Evolutionary conservation across 352 stramenopile genomes (phyloP), one percentile per base, ranked within the genome.

Genomic region (Elongisporangium prolatum): DNA sequence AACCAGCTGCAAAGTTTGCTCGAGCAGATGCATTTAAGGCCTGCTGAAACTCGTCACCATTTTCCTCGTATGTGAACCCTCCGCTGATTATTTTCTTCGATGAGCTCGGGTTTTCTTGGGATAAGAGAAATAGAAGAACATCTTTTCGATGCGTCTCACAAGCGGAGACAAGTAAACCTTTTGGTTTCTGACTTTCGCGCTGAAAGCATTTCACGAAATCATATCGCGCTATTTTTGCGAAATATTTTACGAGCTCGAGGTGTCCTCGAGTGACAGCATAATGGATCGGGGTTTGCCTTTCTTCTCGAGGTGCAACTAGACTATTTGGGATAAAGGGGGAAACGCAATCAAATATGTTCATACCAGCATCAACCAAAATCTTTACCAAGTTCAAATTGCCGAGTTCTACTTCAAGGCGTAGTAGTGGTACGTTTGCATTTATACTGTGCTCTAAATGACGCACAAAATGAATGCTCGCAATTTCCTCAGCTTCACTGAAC

Each of bases 201-300:
- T 68, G 52, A 59, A 86, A 86, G 20, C 67, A 83, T 11, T 56
- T 55, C 2, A 72, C 59, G 20, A 88, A 84, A 34, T 75, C 69
- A 47, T 74, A 71, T 47, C 84, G 72, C 10, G 74, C 72, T 8
- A 81, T 48, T 16, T 22, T 58, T 14, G 72, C 66, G 58, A 86
- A 86, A 22, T 69, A 66, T 22, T 60, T 38, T 3, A 89, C 56
- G 3, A 84, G 63, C 5, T 72, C 66, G 48, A 83, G 53, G 34
- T 84, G 76, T 4, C 76, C 74, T 59, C 68, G 69, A 17, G 74
- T 52, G 37, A 89, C 67, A 0, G 79, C 79, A 24, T 79, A 50
- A 56, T 89, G 76, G 47, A 87, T 74, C 1, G 76, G 59, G 2
- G 74, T 83, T 51, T 88, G 51, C 17, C 59, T 47, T 60, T 38